These are phyloP conservation scores for Fraxinus velutina DNA, from an alignment of 305 asterid species.

Conservation along the genomic window DNA sequence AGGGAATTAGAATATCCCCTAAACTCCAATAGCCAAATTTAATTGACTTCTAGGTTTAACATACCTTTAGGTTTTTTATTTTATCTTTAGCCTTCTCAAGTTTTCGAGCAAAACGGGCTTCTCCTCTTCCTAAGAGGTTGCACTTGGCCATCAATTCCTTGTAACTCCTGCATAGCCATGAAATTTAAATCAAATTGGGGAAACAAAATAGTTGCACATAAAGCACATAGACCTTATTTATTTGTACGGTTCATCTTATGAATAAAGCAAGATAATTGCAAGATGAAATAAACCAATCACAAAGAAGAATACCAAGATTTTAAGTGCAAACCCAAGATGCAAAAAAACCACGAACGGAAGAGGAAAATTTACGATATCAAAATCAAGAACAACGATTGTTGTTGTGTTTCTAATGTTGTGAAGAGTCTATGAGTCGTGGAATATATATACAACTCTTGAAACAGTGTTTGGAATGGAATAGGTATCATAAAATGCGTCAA, in stretches of 20 bases:
- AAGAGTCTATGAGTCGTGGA: too few species aligned
- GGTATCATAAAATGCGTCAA: too few species aligned
- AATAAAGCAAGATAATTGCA: too few species aligned
- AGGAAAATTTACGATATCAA: too few species aligned
- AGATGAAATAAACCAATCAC: too few species aligned
- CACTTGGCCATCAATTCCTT: constrained; percentile 89
- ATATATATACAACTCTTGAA: too few species aligned
- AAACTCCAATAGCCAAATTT: constrained; percentile 17
- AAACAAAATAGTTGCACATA: constrained; percentile 7
- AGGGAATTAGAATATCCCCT: constrained; percentile 22
- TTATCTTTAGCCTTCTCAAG: constrained; percentile 74
- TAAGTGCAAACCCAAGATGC: too few species aligned
- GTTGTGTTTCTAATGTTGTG: too few species aligned
- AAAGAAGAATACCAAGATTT: too few species aligned
- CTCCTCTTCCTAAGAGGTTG: constrained; percentile 81
- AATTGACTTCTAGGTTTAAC: constrained; percentile 19
- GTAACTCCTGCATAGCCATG: constrained; percentile 57
- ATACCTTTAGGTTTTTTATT: constrained; percentile 70
- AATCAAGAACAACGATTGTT: too few species aligned
- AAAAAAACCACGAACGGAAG: too few species aligned
- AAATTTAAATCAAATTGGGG: constrained; percentile 13
- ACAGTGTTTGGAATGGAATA: too few species aligned
- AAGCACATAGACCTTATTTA: background rate
- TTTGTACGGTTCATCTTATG: background rate
- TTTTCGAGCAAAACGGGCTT: constrained; percentile 60